Evolutionary conservation across 345 rosid genomes (phyloP), one percentile per base, ranked within the genome.

Genomic region (Gynandropsis gynandra): DNA sequence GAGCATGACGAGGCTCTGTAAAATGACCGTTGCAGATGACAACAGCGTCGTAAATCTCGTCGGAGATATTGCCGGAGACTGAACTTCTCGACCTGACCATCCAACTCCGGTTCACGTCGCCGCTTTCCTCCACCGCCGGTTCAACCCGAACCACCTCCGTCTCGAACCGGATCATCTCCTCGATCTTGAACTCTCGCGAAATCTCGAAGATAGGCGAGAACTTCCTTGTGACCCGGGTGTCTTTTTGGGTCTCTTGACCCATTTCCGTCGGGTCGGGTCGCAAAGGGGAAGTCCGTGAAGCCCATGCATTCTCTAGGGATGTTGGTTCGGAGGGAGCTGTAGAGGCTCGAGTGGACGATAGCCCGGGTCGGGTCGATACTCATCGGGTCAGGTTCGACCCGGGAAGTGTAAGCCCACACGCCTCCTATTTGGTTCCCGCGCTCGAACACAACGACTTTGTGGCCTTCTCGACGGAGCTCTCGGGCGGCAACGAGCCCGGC

Each of bases 261-360:
- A 7, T 59, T 52, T 57, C 63, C 54, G 1, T 45, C 72, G 7
- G 51, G 59, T 19, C 65, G 53, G 56, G 59, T 12, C 57, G 80
- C 71, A 41, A 87, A 87, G 17, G 95, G 98, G 65, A 63, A 92
- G 54, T 80, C 95, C 3, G 38, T 52, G 63, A 72, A 87, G 5
- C 98, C 98, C 98, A 92, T 92, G 27, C 60, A 68, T 54, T 92
- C 96, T 53, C 98, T 59, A 1, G 98, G 87, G 18, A 92, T 76
- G 60, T 92, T 92, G 58, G 95, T 87, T 16, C 98, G 87, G 46
- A 92, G 72, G 1, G 98, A 82, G 21, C 15, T 52, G 71, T 92
- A 92, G 46, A 92, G 73, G 68, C 96, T 92, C 33, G 81, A 63
- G 42, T 80, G 88, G 43, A 80, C 50, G 0, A 92, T 44, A 38